These are phyloP conservation scores for Termitomyces sp. DNA, from an alignment of 768 basidiomycete genomes.

Conservation along the genomic window DNA sequence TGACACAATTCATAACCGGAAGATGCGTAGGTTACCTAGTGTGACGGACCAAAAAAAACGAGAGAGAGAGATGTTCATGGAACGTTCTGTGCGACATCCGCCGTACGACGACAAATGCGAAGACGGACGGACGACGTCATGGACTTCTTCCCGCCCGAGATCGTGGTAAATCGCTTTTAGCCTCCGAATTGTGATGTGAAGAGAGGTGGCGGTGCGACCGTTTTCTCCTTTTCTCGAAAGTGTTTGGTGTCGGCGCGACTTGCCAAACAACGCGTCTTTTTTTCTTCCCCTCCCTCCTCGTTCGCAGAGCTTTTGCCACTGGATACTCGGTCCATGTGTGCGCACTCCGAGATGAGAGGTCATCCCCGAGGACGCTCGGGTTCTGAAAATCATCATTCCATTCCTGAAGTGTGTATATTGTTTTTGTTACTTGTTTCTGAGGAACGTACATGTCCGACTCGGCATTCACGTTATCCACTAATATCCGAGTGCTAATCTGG, in stretches of 20 bases:
- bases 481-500: background rate
- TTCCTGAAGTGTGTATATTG: background rate
- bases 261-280: slow-evolving; percentile 5
- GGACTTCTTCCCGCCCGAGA: background rate
- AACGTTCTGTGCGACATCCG: too few species aligned
- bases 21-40: background rate
- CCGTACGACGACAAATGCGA: too few species aligned
- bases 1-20: background rate
- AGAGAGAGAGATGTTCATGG: background rate
- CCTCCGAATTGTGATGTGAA: background rate
- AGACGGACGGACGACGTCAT: background rate
- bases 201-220: background rate
- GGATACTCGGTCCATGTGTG: background rate
- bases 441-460: background rate
- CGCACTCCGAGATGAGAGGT: too few species aligned
- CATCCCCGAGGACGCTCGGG: too few species aligned
- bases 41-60: background rate
- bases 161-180: background rate
- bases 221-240: background rate
- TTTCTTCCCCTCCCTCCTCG: background rate
- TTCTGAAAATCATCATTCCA: too few species aligned
- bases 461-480: background rate
- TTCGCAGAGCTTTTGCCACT: too few species aligned
- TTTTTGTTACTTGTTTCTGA: background rate
- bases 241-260: background rate